phyloP scores from a whole-genome alignment of 768 basidiomycete species.

The Russula earlei region DNA sequence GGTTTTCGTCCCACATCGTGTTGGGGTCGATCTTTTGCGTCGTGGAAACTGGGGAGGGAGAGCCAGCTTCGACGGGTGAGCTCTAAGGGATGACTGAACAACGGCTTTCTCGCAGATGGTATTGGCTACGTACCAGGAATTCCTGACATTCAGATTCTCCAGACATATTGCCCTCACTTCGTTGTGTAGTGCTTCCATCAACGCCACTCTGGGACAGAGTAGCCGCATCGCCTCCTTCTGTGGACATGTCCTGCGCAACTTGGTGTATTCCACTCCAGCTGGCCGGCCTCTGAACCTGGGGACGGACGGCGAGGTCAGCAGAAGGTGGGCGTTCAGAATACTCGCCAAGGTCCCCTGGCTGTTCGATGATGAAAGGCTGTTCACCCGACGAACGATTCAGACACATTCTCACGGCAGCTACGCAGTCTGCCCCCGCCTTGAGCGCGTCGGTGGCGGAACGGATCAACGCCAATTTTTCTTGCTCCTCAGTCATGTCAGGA shows the following conservation, averaged over 20 bases:
- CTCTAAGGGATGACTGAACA: neutral
- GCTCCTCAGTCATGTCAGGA: constrained; percentile 57
- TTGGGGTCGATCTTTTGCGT: constrained; percentile 42
- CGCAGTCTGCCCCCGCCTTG: constrained; percentile 83
- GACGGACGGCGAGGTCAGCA: constrained; percentile 29
- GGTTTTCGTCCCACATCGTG: constrained; percentile 51
- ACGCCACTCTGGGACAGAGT: neutral
- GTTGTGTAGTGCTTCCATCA: neutral
- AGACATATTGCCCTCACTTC: neutral
- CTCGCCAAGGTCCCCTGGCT: constrained; percentile 43
- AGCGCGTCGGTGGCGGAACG: constrained; percentile 82
- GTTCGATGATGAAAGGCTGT: constrained; percentile 54
- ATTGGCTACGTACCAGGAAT: constrained; percentile 4
- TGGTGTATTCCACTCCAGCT: constrained; percentile 27
- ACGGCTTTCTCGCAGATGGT: neutral
- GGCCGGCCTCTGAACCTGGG: constrained; percentile 27
- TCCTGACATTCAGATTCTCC: neutral
- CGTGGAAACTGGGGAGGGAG: constrained; percentile 43
- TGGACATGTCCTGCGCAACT: neutral
- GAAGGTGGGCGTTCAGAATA: constrained; percentile 37
- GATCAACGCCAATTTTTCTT: constrained; percentile 68
- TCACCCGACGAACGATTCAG: constrained; percentile 55
- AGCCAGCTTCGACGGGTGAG: constrained; percentile 31
- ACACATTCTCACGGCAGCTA: constrained; percentile 76
- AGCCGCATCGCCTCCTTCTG: neutral